A percentile compares a stretch with the other conserved stretches of the same genome.
Conservation (phyloP, 1,284 basidiomycete species). For the Fomitopsis betulina region DNA sequence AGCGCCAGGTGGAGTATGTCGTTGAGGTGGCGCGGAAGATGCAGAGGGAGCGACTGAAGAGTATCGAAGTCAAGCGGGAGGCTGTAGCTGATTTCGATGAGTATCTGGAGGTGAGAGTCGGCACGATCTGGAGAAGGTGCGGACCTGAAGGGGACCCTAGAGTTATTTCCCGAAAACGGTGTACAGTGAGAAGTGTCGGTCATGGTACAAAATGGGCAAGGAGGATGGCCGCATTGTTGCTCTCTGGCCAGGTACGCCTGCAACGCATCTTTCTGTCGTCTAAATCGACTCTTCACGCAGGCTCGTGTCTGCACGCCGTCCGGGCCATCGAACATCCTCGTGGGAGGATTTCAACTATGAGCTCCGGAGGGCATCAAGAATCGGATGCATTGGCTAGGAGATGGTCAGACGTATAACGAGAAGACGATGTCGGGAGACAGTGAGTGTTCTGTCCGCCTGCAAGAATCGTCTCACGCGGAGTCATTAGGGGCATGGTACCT, state of each 20-base stretch:
- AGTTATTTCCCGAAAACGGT: conserved; percentile 54
- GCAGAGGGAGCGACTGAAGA: conserved; percentile 55
- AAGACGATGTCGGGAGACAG: conserved; percentile 40
- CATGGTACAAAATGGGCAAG: conserved; percentile 64
- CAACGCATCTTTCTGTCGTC: neutral
- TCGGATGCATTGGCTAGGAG: conserved; percentile 55
- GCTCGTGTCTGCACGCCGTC: conserved; percentile 49
- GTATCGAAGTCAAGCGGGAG: conserved; percentile 51
- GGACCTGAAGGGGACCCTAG: conserved; percentile 6
- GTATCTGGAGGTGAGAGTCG: conserved; percentile 38
- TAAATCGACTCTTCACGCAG: conserved; percentile 21
- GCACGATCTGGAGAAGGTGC: neutral
- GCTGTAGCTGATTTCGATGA: conserved; percentile 58
- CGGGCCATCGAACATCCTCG: conserved; percentile 47
- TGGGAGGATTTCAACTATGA: conserved; percentile 67
- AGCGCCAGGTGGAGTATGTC: conserved; percentile 52
- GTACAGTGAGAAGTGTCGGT: conserved; percentile 52
- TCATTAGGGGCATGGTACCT: conserved; percentile 44
- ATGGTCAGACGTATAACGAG: conserved; percentile 46
- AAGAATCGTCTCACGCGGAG: neutral
- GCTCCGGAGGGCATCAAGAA: conserved; percentile 39
- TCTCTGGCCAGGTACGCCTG: conserved; percentile 50
- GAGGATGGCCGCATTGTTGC: conserved; percentile 53
- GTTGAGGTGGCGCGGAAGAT: conserved; percentile 50
- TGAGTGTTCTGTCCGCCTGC: conserved; percentile 26